Base-by-base conservation (phyloP, 2,329 filamentous ascomycete species). In the Fusarium ramigenum region DNA sequence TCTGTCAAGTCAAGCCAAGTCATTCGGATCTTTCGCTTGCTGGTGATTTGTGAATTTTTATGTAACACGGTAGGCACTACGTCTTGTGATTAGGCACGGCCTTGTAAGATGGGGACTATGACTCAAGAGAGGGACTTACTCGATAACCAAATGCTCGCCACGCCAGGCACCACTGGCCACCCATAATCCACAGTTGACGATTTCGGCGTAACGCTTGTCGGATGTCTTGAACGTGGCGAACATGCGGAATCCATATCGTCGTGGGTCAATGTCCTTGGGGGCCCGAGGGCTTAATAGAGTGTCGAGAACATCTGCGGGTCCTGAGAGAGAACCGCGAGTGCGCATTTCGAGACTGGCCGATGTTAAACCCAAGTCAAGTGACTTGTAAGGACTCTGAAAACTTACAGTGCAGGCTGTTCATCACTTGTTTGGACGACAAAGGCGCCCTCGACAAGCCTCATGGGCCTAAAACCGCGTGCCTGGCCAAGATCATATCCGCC, bases 191-290 rank as follows among this genome's bases (percentile, higher is more conserved):
- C 83, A 86, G 76, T 87, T 87, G 30, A 87, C 82, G 63, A 83
- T 83, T 61, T 86, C 84, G 53, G 81, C 81, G 72, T 87, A 87
- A 36, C 86, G 82, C 75, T 85, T 83, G 77, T 87, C 86, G 7
- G 84, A 80, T 28, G 86, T 87, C 76, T 87, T 85, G 80, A 87
- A 84, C 23, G 84, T 85, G 65, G 85, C 83, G 64, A 85, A 86
- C 74, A 87, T 80, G 69, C 85, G 83, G 71, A 87, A 87, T 65
- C 83, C 84, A 71, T 87, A 87, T 61, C 82, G 82, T 19, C 82
- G 80, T 16, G 83, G 82, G 62, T 84, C 82, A 57, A 85, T 83
- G 62, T 82, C 78, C 73, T 82, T 82, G 49, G 81, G 78, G 46
- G 80, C 75, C 23, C 80, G 78, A 2, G 82, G 81, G 65, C 79